Evolutionary conservation across 345 rosid species (phyloP), one percentile per base, ranked within the genome.

Genomic region (Gossypium raimondii): DNA sequence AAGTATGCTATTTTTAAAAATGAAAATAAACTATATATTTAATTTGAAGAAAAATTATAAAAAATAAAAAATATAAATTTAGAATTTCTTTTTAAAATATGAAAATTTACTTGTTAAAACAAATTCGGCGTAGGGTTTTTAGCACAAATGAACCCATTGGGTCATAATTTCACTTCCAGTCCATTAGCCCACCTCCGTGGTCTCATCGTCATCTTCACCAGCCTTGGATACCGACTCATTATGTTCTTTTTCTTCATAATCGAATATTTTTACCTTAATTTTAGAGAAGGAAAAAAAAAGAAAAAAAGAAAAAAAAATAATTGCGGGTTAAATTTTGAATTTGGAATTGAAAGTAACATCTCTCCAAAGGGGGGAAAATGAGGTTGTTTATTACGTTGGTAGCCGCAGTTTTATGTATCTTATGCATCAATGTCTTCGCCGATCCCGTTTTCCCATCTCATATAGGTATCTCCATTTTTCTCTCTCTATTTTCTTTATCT

Each of bases 391-490:
- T 60, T 60, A 60, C 41, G 13, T 60, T 60, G 41, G 65, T 27
- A 60, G 65, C 43, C 7, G n/a, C 43, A 27, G n/a, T 60, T 60
- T 60, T 60, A 60, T 27, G 41, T 60, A 60, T 60, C 38, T 60
- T 27, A 5, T 25, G 43, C 43, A 60, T 38, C 65, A 60, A 60
- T 60, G 65, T 60, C 41, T 60, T 27, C 16, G 65, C 65, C n/a
- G 43, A 60, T 27, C 65, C 82, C 84, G 82, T 93, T 88, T 86
- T 87, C 68, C 82, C 87, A 45, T 81, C 92, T 87, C 92, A 87
- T 52, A 67, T 82, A 62, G 98, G 98, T 89, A 77, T 7, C 59
- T 41, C 10, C 52, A 17, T 18, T 14, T 13, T 29, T 41, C 38
- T 34, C 70, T 51, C 11, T 52, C 48, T 47, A 29, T 22, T 51